Base-by-base conservation (phyloP, 306 rosid genomes). In the Quillaja saponaria region DNA sequence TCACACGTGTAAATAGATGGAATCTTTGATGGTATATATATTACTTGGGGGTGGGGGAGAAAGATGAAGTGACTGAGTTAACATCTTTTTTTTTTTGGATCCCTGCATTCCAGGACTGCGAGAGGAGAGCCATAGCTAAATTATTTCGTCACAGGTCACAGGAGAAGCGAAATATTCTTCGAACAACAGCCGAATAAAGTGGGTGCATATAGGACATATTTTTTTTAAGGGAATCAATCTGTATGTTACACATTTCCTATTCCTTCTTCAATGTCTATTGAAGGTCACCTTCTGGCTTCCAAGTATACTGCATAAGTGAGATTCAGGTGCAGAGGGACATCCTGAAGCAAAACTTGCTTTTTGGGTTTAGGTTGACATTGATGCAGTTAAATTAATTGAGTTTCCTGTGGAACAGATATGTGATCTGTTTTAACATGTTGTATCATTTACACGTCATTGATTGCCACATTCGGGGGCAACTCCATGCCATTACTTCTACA, bases 51-150 rank as follows among this genome's bases (percentile, higher is more conserved):
- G 38, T 7, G 33, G 42, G 33, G 11, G 45, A 21, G 44, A 31
- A 17, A 34, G 75, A 18, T 17, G 56, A 13, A 7, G 52, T 34
- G 53, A 55, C 67, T 13, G 48, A 41, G 60, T 9, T 71, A 38
- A 68, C 40, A 9, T 9, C 42, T 69, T 60, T 53, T 55, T 44
- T 77, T 45, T 39, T 57, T 33, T 18, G 49, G 67, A 25, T 62
- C 71, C 51, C 13, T 63, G 13, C 31, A 14, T 40, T 37, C 45
- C 87, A 92, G 96, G 98, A 92, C 49, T 92, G 96, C 16, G 98
- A 92, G 73, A 84, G 98, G 77, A 84, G 98, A 77, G 67, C 82
- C 78, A 88, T 88, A 58, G 94, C 98, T 11, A 92, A 92, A 78
- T 78, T 92, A 72, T 92, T 82, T 72, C 98, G 67, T 47, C 98